phyloP scores from a whole-genome alignment of 805 yeast genomes.

The Saccharomycopsis guyanensis region DNA sequence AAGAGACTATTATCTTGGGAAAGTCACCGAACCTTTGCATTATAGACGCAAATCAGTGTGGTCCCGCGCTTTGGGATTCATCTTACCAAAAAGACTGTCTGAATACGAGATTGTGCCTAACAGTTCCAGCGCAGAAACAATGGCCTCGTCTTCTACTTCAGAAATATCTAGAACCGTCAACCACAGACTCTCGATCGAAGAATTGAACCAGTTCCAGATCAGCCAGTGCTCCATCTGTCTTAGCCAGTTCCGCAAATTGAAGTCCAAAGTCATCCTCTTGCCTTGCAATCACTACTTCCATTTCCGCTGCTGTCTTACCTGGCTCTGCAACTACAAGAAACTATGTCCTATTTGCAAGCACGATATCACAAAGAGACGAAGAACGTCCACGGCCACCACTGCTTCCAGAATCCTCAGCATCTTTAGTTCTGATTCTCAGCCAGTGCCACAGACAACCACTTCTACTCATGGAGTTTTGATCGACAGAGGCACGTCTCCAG shows the following conservation, averaged over 20 bases:
- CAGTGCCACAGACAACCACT: background rate
- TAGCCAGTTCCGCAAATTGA: slow-evolving; percentile 42
- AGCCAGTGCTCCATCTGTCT: slow-evolving; percentile 53
- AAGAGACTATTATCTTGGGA: slow-evolving; percentile 15
- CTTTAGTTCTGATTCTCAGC: background rate
- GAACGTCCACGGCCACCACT: background rate
- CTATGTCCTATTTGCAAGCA: slow-evolving; percentile 55
- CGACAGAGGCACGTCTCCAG: slow-evolving; percentile 15
- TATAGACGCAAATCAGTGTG: background rate
- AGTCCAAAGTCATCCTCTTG: slow-evolving; percentile 41
- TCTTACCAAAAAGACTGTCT: background rate
- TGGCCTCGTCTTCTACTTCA: background rate
- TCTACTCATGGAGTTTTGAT: background rate
- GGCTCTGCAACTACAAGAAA: slow-evolving; percentile 48
- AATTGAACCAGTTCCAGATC: slow-evolving; percentile 16
- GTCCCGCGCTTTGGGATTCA: background rate
- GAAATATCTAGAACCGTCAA: background rate
- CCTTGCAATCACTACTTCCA: slow-evolving; percentile 60
- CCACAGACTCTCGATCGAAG: slow-evolving; percentile 16
- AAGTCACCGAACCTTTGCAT: background rate
- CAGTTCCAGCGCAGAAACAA: background rate
- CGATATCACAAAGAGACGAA: slow-evolving; percentile 26
- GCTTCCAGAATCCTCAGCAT: background rate
- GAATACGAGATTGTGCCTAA: background rate
- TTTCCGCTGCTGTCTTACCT: slow-evolving; percentile 47